phyloP scores from a whole-genome alignment of 768 basidiomycete genomes.

The Pleurotus tuoliensis region DNA sequence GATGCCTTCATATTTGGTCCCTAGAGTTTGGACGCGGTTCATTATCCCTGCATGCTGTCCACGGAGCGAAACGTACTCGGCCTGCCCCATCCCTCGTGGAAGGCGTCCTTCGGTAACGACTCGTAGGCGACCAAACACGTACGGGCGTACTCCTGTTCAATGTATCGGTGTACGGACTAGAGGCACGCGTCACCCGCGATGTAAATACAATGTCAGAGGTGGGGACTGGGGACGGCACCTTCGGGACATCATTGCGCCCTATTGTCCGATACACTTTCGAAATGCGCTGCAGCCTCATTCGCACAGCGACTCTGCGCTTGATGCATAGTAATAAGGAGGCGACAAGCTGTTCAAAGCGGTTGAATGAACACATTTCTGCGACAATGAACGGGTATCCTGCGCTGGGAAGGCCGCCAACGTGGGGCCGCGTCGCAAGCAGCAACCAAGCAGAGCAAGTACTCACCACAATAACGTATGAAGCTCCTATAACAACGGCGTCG shows the following conservation, averaged over 20 bases:
- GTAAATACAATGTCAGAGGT: not conserved
- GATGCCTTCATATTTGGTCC: slow-evolving; percentile 55
- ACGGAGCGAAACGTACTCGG: slow-evolving; percentile 42
- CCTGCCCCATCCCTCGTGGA: slow-evolving; percentile 73
- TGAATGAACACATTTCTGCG: not conserved
- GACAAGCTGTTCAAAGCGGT: slow-evolving; percentile 38
- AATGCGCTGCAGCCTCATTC: slow-evolving; percentile 60
- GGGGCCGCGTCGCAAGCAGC: not conserved
- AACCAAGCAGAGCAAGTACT: slow-evolving; percentile 17
- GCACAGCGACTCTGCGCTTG: slow-evolving; percentile 67
- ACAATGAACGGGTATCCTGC: not conserved
- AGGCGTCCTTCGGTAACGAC: slow-evolving; percentile 61
- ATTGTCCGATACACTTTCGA: slow-evolving; percentile 57
- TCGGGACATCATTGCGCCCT: slow-evolving; percentile 53
- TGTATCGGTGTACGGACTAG: slow-evolving; percentile 63
- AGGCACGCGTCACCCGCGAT: not conserved
- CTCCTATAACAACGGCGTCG: slow-evolving; percentile 65
- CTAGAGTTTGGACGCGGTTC: slow-evolving; percentile 24
- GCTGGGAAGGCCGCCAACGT: not conserved
- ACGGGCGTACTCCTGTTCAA: slow-evolving; percentile 74
- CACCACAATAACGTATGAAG: slow-evolving; percentile 70
- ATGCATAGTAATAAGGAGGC: slow-evolving; percentile 58
- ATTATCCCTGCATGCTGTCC: not conserved
- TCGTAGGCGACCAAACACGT: slow-evolving; percentile 68
- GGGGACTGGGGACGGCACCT: slow-evolving; percentile 31